Conservation (phyloP, 1,284 basidiomycete species). For the Ustilago vetiveriae region DNA sequence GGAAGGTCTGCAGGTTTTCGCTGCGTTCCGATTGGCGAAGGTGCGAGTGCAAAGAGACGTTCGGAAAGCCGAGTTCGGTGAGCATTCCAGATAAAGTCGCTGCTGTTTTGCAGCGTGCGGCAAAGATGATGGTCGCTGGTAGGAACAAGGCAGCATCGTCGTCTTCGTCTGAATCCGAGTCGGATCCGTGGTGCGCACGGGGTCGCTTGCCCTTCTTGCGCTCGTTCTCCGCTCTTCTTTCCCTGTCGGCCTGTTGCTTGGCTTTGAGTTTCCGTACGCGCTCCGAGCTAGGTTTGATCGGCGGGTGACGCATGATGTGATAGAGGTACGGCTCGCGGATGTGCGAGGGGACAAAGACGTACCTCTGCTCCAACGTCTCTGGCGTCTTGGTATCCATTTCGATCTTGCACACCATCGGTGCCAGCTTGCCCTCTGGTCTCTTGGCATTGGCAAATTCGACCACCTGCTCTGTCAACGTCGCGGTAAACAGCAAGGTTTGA, state of each 20-base stretch:
- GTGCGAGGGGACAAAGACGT: constrained; percentile 92
- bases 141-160: constrained; percentile 20
- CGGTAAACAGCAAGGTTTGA: constrained; percentile 96
- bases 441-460: constrained; percentile 79
- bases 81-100: constrained; percentile 80
- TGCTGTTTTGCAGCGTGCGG: constrained; percentile 83
- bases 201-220: constrained; percentile 36
- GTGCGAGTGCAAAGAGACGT: constrained; percentile 89
- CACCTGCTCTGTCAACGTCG: constrained; percentile 88
- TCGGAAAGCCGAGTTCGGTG: constrained; percentile 76
- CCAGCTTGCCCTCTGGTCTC: constrained; percentile 82
- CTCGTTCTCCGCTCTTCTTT: constrained; percentile 36
- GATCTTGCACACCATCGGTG: constrained; percentile 87
- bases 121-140: constrained; percentile 95
- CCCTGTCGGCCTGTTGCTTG: constrained; percentile 61
- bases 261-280: constrained; percentile 58
- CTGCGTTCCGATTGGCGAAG: constrained; percentile 89
- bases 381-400: constrained; percentile 79
- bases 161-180: constrained; percentile 26
- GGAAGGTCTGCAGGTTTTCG: constrained; percentile 84
- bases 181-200: constrained; percentile 18
- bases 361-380: constrained; percentile 86
- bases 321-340: constrained; percentile 92
- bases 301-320: constrained; percentile 84
- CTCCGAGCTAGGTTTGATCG: constrained; percentile 67